Evolutionary conservation across 768 basidiomycete species (phyloP), one percentile per base, ranked within the genome.

Genomic region (Kwoniella sp.): DNA sequence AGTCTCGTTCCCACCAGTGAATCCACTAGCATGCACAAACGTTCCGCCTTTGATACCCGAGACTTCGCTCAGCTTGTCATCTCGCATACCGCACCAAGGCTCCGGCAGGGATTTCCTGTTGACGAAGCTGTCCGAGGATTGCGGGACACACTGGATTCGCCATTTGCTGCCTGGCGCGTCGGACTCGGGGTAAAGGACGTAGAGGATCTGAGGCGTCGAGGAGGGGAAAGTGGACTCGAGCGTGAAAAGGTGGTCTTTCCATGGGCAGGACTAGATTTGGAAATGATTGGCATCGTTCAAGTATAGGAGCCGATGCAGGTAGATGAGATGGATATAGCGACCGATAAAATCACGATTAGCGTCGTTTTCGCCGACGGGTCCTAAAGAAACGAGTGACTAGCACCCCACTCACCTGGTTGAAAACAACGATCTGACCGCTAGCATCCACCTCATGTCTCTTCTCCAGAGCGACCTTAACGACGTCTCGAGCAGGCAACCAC

Each of bases 21-120:
- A 99, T 8, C 96, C 96, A 64, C 89, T 90, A 0, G 94, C 92
- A 82, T 99, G 96, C 26, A 94, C 88, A 75, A 99, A 99, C 59
- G 96, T 87, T 57, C 94, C 86, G 1, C 89, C 92, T 0, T 87
- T 85, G 65, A 97, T 87, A 1, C 92, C 91, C 17, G 87, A 87
- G 7, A 86, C 81, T 69, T 86, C 82, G 53, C 89, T 90, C 45
- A 99, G 83, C 51, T 86, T 85, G 11, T 91, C 90, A 79, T 98
- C 95, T 53, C 96, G 85, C 41, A 93, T 81, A 5, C 96, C 96
- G 67, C 94, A 86, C 96, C 96, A 99, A 68, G 85, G 84, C 75
- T 96, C 93, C 1, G 96, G 96, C 45, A 99, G 83, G 1, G 93
- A 88, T 81, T 95, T 96, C 30, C 95, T 86, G 80, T 89, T 93